Percentiles rank a stretch among this genome's conserved stretches.
phyloP scores from a whole-genome alignment of 352 stramenopile species.

The Phytophthora europaea region DNA sequence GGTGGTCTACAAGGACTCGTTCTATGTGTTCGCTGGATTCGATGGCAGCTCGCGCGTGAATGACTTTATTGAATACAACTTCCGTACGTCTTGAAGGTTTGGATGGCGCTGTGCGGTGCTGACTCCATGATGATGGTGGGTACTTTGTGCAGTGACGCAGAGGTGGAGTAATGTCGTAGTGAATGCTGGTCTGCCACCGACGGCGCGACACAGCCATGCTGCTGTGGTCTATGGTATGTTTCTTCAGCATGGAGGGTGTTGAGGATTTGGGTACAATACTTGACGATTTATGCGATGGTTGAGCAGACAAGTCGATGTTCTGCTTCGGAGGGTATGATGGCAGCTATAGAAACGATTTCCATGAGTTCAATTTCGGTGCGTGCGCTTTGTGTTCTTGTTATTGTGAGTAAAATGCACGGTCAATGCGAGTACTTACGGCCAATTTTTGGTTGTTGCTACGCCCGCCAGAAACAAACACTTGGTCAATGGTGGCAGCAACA shows the following conservation, averaged over 20 bases:
- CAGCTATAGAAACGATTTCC: slow-evolving; percentile 96
- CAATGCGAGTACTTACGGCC: neutral
- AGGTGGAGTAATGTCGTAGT: slow-evolving; percentile 82
- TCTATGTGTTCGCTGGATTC: slow-evolving; percentile 97
- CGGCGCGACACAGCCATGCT: slow-evolving; percentile 95
- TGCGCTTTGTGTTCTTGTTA: neutral
- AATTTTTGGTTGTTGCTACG: neutral
- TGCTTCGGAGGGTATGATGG: slow-evolving; percentile 97
- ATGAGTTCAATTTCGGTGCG: slow-evolving; percentile 95
- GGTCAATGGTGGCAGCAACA: slow-evolving; percentile 86
- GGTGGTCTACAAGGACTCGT: slow-evolving; percentile 93
- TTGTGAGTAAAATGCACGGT: neutral
- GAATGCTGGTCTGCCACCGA: slow-evolving; percentile 89
- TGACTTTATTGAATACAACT: slow-evolving; percentile 97
- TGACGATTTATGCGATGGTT: neutral
- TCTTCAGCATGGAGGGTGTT: neutral
- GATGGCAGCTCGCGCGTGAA: slow-evolving; percentile 94
- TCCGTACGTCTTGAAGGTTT: slow-evolving; percentile 64
- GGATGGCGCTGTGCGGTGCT: neutral
- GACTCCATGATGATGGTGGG: slow-evolving; percentile 5
- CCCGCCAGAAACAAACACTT: slow-evolving; percentile 78
- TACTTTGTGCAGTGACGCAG: slow-evolving; percentile 65
- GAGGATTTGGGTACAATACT: neutral
- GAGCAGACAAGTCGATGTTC: slow-evolving; percentile 83
- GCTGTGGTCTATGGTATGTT: slow-evolving; percentile 88